Base-by-base conservation (phyloP, 768 basidiomycete genomes). In the Termitomyces heimii region DNA sequence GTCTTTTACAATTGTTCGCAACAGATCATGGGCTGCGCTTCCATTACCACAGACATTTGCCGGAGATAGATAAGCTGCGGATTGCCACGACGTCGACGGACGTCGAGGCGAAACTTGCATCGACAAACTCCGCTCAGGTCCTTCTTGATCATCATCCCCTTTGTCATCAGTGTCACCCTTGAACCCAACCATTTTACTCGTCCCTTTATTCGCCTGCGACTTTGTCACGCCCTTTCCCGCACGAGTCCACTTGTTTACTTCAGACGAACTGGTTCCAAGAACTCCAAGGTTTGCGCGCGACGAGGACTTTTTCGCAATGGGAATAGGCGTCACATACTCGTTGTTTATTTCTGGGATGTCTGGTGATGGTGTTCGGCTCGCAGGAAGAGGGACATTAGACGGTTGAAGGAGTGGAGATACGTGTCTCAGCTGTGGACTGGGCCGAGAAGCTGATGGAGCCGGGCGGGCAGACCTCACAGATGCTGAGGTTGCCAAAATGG, bases 1-100 rank as follows among this genome's bases (percentile, higher is more conserved):
- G 54, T 90, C 88, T 45, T 79, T 77, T 52, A 91, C 80, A 54
- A 89, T 82, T 24, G 76, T 76, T 54, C 82, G 80, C 58, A 91
- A 68, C 28, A 89, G 74, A 40, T 86, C 84, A 49, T 88, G 83
- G 16, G 82, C 78, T 5, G 72, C 64, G 31, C 59, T 62, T 28
- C 63, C 66, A n/a, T 66, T 70, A 43, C 52, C 52, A 42, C 28
- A 53, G 16, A 61, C 39, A 24, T 55, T 53, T 9, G 50, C 62
- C 12, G 70, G 66, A 1, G 65, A 68, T 37, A 67, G 74, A 53
- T 67, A 75, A 34, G 78, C 78, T 29, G 76, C 77, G 13, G 72
- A 63, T 53, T 70, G 70, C 77, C 74, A 77, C 4, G 71, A 63
- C 37, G 72, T 67, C 20, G 75, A 64, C 50, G 66, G 65, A 8